These are phyloP conservation scores for Chlamydomonas sp. DNA, from an alignment of 139 green algal species.

Conservation along the genomic window DNA sequence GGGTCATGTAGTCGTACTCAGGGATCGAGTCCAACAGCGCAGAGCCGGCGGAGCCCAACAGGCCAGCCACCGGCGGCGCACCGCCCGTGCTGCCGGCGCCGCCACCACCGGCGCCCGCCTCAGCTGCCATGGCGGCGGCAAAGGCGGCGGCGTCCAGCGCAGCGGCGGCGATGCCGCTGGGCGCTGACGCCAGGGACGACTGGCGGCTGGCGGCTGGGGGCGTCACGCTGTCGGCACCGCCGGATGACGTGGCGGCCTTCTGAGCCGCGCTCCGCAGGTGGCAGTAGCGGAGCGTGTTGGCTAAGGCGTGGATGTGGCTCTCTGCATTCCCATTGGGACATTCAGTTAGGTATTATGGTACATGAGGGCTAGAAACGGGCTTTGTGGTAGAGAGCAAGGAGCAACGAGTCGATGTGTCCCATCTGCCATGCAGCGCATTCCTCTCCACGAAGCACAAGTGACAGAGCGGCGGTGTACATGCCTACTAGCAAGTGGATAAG, in stretches of 20 bases:
- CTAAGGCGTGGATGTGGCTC: slow-evolving; percentile 87
- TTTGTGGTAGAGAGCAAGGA: too few species aligned
- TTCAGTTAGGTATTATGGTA: too few species aligned
- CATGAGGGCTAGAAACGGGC: too few species aligned
- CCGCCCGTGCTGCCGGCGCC: too few species aligned
- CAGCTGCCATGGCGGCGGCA: not conserved
- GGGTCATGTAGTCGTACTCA: slow-evolving; percentile 97
- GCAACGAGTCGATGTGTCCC: too few species aligned
- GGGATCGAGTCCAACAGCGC: slow-evolving; percentile 60
- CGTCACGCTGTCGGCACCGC: not conserved
- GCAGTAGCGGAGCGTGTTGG: slow-evolving; percentile 94
- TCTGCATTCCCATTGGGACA: not conserved
- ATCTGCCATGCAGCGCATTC: too few species aligned
- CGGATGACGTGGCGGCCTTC: not conserved
- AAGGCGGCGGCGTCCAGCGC: not conserved
- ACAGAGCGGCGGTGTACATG: too few species aligned
- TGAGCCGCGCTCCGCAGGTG: slow-evolving; percentile 41
- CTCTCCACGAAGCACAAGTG: too few species aligned
- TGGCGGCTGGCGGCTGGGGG: not conserved
- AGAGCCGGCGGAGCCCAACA: slow-evolving; percentile 54
- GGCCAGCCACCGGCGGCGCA: not conserved
- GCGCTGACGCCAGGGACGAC: too few species aligned
- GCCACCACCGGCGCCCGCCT: too few species aligned
- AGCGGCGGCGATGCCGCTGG: not conserved
- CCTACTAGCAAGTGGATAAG: too few species aligned